Base-by-base conservation (phyloP, 371 early-diverging fungal species). In the Actinomucor elegans region DNA sequence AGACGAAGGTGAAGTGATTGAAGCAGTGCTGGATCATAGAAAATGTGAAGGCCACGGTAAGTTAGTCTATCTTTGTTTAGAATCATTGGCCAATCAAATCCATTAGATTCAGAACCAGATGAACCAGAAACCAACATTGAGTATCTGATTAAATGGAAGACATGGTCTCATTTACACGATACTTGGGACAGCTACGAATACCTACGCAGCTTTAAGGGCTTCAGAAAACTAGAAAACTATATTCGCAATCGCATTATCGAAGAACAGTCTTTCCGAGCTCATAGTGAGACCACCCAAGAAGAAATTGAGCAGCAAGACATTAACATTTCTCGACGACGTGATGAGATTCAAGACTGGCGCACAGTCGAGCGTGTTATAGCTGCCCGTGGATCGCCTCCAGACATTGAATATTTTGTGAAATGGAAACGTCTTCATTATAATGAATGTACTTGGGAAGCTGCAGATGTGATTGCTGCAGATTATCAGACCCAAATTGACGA, bases 91-190 rank as follows among this genome's bases (percentile, higher is more conserved):
- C 21, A 26, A 18, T 47, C 31, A 26, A 20, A 28, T 48, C 40
- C 15, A 36, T 2, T 54, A 55, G 80, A 80, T 41, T 72, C 72
- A 6, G 77, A 76, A 5, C 75, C 71, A 14, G 62, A 71, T 29
- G 80, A 75, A 23, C 83, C 84, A 23, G 80, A 81, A 48, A 61
- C 50, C 27, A 87, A 89, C 48, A 63, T 89, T 58, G 91, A 93
- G 71, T 97, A 86, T 53, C 77, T 88, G 9, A 83, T 98, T 61
- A 97, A 98, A 62, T 98, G 98, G 98, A 89, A 89, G 67, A 84
- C 87, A 4, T 86, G 84, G 80, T 92, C 94, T 5, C 94, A 95
- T 73, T 72, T 93, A 36, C 93, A 95, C 61, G 87, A 94, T 46
- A 93, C 96, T 1, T 98, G 99, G 99, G 90, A 94, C 52, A 73